A percentile compares a stretch with the other conserved stretches of the same genome.
phyloP scores from a whole-genome alignment of 2,329 filamentous ascomycete genomes.

The Colletotrichum tabaci region DNA sequence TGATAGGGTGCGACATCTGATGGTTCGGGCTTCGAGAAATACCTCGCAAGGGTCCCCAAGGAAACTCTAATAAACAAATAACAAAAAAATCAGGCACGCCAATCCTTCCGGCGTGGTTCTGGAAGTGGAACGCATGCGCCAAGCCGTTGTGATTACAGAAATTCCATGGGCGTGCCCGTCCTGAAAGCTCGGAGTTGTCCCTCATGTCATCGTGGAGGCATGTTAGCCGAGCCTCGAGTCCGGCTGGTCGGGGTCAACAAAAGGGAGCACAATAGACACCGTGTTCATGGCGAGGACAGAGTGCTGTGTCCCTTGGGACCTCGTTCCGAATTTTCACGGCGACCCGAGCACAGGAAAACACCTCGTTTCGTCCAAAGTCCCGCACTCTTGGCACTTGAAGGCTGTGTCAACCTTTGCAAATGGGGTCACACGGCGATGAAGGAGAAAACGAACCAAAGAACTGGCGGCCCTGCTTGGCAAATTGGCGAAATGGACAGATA shows the following conservation, averaged over 20 bases:
- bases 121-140: constrained; percentile 10
- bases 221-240: not conserved
- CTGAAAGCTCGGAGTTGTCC: constrained; percentile 1
- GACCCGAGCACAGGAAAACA: constrained; percentile 12
- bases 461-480: constrained; percentile 10
- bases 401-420: constrained; percentile 15
- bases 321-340: not conserved
- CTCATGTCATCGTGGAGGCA: not conserved
- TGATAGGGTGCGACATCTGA: constrained; percentile 31
- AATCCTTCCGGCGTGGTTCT: not conserved
- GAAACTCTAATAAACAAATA: constrained; percentile 17
- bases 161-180: not conserved
- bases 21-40: not conserved
- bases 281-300: constrained; percentile 14
- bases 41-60: constrained; percentile 4
- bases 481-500: constrained; percentile 7
- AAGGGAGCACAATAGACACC: not conserved
- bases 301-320: constrained; percentile 1
- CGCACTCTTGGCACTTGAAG: constrained; percentile 22
- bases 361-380: constrained; percentile 31
- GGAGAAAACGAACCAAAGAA: constrained; percentile 10
- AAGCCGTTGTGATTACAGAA: constrained; percentile 11
- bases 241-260: constrained; percentile 10
- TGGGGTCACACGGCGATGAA: not conserved
- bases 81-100: not conserved